These are phyloP conservation scores for Zoysia pacifica DNA, from an alignment of 176 grass and related monocot genomes.

Conservation along the genomic window DNA sequence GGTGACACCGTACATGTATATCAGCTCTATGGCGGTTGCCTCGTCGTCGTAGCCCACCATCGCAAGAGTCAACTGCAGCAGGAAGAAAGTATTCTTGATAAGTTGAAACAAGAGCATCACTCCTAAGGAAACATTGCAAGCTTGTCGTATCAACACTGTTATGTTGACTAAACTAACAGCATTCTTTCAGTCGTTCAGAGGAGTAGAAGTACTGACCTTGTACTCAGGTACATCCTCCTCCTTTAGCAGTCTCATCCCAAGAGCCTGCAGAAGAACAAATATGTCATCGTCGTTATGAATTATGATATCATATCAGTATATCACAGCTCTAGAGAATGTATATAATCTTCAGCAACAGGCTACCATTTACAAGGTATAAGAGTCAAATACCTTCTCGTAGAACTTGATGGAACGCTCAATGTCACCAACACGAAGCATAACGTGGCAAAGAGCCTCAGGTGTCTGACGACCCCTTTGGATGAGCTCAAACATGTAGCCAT, in stretches of 20 bases:
- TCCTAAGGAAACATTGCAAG: background rate
- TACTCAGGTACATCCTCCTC: conserved; percentile 78
- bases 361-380: background rate
- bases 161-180: background rate
- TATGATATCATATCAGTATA: too few relatives aligned
- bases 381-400: conserved; percentile 76
- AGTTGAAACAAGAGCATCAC: background rate
- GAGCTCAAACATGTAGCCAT: conserved; percentile 90
- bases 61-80: conserved; percentile 75
- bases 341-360: conserved; percentile 2
- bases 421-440: conserved; percentile 97
- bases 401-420: conserved; percentile 86
- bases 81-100: conserved; percentile 25
- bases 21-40: conserved; percentile 80
- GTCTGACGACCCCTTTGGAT: conserved; percentile 62
- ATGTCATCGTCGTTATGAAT: background rate
- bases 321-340: background rate
- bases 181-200: background rate
- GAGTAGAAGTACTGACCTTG: conserved; percentile 53
- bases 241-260: conserved; percentile 91
- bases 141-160: background rate
- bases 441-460: conserved; percentile 86
- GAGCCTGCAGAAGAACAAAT: conserved; percentile 55
- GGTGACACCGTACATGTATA: conserved; percentile 85
- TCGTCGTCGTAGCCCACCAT: conserved; percentile 89